Evolutionary conservation across 2,329 filamentous ascomycete genomes (phyloP).

Genomic region (Colletotrichum sp.): DNA sequence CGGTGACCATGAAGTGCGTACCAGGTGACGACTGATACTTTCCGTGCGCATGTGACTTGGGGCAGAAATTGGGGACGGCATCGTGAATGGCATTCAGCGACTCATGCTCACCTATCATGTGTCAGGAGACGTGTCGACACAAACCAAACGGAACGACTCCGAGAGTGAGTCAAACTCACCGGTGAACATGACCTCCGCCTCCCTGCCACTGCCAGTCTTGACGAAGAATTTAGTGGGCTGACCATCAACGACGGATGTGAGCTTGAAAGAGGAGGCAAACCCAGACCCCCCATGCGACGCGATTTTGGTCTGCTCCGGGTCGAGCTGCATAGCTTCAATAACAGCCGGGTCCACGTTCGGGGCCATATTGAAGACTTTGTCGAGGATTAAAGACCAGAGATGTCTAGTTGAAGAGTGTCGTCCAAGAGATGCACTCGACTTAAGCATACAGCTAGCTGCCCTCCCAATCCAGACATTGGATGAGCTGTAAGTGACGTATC

Average conservation of each 20-base stretch:
- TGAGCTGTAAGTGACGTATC: slow-evolving; percentile 13
- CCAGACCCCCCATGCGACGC: slow-evolving; percentile 69
- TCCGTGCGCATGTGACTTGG: slow-evolving; percentile 77
- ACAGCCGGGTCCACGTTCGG: slow-evolving; percentile 67
- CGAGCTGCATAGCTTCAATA: slow-evolving; percentile 62
- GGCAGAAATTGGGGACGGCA: slow-evolving; percentile 76
- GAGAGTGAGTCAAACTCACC: slow-evolving; percentile 43
- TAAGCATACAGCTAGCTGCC: neutral
- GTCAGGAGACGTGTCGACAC: slow-evolving; percentile 15
- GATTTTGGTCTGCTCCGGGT: slow-evolving; percentile 59
- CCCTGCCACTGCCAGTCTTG: slow-evolving; percentile 68
- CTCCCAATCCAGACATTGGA: neutral
- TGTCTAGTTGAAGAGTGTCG: neutral
- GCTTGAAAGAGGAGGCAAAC: slow-evolving; percentile 71
- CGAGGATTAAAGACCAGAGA: neutral
- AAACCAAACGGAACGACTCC: neutral
- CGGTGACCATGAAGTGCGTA: slow-evolving; percentile 70
- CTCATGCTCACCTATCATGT: slow-evolving; percentile 73
- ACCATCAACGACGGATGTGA: slow-evolving; percentile 51
- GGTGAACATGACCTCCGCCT: slow-evolving; percentile 72
- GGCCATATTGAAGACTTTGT: neutral
- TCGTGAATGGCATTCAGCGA: slow-evolving; percentile 83
- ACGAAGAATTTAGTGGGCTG: slow-evolving; percentile 68
- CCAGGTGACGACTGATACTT: slow-evolving; percentile 55
- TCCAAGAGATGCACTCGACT: neutral